A percentile compares a stretch with the other conserved stretches of the same genome.
Evolutionary conservation across 1,139 yeast genomes (phyloP).

Genomic region (Groenewaldozyma auringiensis): DNA sequence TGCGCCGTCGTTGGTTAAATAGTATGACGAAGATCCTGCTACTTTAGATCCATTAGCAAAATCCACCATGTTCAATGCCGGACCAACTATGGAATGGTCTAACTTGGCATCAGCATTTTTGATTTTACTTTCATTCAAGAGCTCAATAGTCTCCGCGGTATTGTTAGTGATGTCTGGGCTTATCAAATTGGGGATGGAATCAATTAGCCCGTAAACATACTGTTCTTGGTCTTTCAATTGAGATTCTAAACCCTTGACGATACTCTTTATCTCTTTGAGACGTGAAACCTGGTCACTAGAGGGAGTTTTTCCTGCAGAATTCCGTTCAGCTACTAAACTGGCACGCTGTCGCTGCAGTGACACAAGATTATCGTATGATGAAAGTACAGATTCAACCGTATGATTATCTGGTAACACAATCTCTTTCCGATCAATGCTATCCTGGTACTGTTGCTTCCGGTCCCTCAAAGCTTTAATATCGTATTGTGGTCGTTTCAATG

Average conservation of each 20-base stretch:
- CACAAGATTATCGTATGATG: slow-evolving; percentile 23
- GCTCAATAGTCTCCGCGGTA: slow-evolving; percentile 33
- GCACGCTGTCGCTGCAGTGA: slow-evolving; percentile 19
- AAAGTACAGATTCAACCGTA: slow-evolving; percentile 32
- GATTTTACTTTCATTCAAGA: slow-evolving; percentile 19
- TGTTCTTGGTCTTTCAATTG: slow-evolving; percentile 35
- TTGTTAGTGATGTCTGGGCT: slow-evolving; percentile 39
- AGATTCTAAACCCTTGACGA: slow-evolving; percentile 24
- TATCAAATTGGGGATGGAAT: slow-evolving; percentile 61
- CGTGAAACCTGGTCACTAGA: slow-evolving; percentile 3
- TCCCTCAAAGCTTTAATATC: slow-evolving; percentile 43
- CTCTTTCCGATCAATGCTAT: slow-evolving; percentile 44
- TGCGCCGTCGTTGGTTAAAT: slow-evolving; percentile 79
- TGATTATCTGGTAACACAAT: slow-evolving; percentile 28
- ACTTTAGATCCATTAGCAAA: slow-evolving; percentile 63
- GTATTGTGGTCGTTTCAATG: slow-evolving; percentile 35
- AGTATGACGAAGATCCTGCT: slow-evolving; percentile 88
- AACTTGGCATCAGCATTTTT: slow-evolving; percentile 17
- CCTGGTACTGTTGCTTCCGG: slow-evolving; percentile 35
- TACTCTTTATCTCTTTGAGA: slow-evolving; percentile 15
- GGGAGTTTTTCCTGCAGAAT: slow-evolving; percentile 16
- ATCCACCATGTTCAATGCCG: slow-evolving; percentile 55
- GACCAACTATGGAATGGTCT: slow-evolving; percentile 67
- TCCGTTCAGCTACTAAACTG: slow-evolving; percentile 23
- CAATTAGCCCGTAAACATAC: slow-evolving; percentile 38